These are phyloP conservation scores for Syzygium grande DNA, from an alignment of 345 rosid genomes.

Conservation along the genomic window DNA sequence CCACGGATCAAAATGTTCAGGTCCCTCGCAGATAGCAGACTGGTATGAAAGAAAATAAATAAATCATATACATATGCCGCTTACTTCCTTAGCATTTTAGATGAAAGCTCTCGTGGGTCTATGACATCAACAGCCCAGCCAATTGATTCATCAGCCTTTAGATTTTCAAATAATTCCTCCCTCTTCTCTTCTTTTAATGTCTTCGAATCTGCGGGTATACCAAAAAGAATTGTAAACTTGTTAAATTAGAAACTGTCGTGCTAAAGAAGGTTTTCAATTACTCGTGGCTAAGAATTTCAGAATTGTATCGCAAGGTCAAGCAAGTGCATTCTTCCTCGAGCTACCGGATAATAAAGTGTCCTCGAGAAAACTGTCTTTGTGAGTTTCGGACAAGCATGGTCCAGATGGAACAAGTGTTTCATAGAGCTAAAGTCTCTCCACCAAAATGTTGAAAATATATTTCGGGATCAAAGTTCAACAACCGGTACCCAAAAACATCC, in stretches of 20 bases:
- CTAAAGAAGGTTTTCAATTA: not conserved
- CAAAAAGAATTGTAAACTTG: not conserved
- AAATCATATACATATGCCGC: constrained; percentile 4
- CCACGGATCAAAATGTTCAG: constrained; percentile 1
- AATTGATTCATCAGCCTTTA: constrained; percentile 64
- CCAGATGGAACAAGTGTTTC: not conserved
- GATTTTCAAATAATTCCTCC: constrained; percentile 68
- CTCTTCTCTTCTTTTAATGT: constrained; percentile 92
- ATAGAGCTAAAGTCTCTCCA: not conserved
- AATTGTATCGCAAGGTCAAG: not conserved
- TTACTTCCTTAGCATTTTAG: constrained; percentile 84
- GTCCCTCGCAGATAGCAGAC: not conserved
- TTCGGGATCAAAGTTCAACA: not conserved
- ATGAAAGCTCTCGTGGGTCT: constrained; percentile 88
- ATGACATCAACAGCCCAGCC: constrained; percentile 98
- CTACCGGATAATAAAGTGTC: not conserved
- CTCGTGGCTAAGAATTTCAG: too few species aligned
- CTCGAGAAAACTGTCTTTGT: not conserved
- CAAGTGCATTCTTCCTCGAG: not conserved
- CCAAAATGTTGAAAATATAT: not conserved
- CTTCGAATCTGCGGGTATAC: constrained; percentile 58
- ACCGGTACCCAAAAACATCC: not conserved
- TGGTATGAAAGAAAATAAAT: not conserved
- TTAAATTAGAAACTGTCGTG: not conserved
- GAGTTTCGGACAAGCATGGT: not conserved